Evolutionary conservation across 108 stramenopile species (phyloP).

Genomic region (Epithemia pelagica): DNA sequence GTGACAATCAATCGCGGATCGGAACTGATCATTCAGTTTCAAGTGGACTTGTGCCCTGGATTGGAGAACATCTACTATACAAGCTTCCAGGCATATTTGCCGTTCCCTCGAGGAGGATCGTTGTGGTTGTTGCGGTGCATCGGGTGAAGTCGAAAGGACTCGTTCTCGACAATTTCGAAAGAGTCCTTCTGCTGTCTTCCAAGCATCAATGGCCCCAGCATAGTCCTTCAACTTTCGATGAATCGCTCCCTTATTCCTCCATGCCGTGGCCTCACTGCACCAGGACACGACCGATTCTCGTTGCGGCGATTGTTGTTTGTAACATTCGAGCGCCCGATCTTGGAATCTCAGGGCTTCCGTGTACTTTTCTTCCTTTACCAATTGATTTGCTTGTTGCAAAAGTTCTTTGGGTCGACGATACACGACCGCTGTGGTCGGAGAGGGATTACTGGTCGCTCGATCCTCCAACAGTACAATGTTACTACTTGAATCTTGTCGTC

Average conservation of each 20-base stretch:
- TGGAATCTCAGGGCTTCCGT: not conserved
- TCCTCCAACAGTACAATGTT: not conserved
- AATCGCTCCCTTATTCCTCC: not conserved
- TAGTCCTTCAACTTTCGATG: not conserved
- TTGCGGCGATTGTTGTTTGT: not conserved
- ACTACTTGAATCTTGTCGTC: not conserved
- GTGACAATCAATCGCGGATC: slow-evolving; percentile 1
- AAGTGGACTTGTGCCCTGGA: not conserved
- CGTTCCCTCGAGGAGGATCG: not conserved
- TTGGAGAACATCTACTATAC: slow-evolving; percentile 2
- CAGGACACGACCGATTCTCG: not conserved
- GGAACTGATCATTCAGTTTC: not conserved
- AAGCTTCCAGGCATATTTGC: slow-evolving; percentile 5
- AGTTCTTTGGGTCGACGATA: not conserved
- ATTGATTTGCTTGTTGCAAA: not conserved
- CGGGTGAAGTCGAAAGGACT: not conserved
- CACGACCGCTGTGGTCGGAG: not conserved
- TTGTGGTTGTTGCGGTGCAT: not conserved
- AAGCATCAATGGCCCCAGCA: not conserved
- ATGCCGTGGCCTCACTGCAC: not conserved
- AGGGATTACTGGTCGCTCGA: not conserved
- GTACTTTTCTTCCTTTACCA: not conserved
- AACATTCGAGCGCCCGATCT: not conserved
- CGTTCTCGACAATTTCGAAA: not conserved
- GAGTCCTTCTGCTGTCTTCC: not conserved